Evolutionary conservation across 208 protist species (phyloP).

Genomic region (Trypanosoma vivax): DNA sequence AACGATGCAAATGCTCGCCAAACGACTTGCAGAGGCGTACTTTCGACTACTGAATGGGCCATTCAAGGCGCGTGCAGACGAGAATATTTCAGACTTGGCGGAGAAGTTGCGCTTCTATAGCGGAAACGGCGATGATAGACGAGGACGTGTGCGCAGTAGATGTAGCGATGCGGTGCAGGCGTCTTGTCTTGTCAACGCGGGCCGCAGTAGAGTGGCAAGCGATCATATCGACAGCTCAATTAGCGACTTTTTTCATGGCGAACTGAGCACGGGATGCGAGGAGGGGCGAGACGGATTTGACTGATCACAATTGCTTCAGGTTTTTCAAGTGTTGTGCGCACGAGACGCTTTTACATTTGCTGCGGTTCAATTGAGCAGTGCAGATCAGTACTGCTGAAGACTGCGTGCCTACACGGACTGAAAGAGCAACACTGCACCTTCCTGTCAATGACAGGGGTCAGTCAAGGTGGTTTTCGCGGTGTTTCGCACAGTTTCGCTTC

Average conservation of each 20-base stretch:
- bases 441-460: too few species aligned
- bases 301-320: too few species aligned
- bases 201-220: constrained; percentile 19
- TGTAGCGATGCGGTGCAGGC: constrained; percentile 18
- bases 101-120: constrained; percentile 24
- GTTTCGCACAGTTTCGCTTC: too few species aligned
- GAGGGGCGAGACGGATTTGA: too few species aligned
- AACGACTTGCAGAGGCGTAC: constrained; percentile 25
- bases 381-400: too few species aligned
- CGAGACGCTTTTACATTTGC: too few species aligned
- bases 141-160: constrained; percentile 6
- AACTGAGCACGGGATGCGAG: too few species aligned
- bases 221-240: constrained; percentile 10
- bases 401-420: background rate
- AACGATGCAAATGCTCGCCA: constrained; percentile 24
- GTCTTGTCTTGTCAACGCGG: constrained; percentile 28
- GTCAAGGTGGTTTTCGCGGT: too few species aligned
- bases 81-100: constrained; percentile 10
- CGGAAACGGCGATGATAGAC: constrained; percentile 23
- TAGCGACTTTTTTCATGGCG: constrained; percentile 34
- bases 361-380: too few species aligned
- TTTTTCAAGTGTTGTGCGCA: too few species aligned
- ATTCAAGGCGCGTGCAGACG: constrained; percentile 23
- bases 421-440: too few species aligned
- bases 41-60: constrained; percentile 29